phyloP scores from a whole-genome alignment of 2,329 filamentous ascomycete species.

The Aureobasidium sp. region DNA sequence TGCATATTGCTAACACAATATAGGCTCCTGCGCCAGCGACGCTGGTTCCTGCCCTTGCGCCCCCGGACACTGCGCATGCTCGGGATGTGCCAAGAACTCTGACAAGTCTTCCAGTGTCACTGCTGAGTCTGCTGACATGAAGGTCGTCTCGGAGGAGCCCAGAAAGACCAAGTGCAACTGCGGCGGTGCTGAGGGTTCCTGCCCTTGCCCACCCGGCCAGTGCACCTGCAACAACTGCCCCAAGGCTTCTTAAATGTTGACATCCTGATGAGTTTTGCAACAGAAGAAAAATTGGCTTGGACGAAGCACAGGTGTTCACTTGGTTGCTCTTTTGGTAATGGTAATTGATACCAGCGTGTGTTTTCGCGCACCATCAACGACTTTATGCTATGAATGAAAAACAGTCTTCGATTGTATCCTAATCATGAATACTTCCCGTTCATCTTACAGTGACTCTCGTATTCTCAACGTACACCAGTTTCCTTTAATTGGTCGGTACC shows the following conservation, averaged over 20 bases:
- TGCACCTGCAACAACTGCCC: slow-evolving; percentile 41
- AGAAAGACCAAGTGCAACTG: slow-evolving; percentile 44
- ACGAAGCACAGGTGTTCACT: slow-evolving; percentile 4
- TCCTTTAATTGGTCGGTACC: neutral
- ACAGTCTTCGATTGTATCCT: neutral
- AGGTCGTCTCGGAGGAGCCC: slow-evolving; percentile 41
- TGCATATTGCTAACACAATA: neutral
- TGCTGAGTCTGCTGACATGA: slow-evolving; percentile 28
- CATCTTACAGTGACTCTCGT: neutral
- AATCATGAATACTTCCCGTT: neutral
- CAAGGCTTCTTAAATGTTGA: slow-evolving; percentile 23
- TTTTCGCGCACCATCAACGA: slow-evolving; percentile 3
- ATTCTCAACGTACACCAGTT: neutral
- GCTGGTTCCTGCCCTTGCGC: slow-evolving; percentile 37
- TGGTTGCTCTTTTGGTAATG: slow-evolving; percentile 6
- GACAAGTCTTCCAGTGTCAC: slow-evolving; percentile 21
- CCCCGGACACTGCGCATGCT: slow-evolving; percentile 38
- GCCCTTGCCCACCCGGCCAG: slow-evolving; percentile 39
- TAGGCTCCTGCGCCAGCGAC: slow-evolving; percentile 33
- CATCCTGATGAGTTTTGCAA: neutral
- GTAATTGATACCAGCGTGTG: slow-evolving; percentile 9
- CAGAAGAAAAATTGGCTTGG: slow-evolving; percentile 3
- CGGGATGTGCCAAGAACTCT: slow-evolving; percentile 39
- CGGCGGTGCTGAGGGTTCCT: slow-evolving; percentile 34
- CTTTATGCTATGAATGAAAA: slow-evolving; percentile 11